Conservation (phyloP, 2,329 filamentous ascomycete species). For the Juglanconis oblonga region DNA sequence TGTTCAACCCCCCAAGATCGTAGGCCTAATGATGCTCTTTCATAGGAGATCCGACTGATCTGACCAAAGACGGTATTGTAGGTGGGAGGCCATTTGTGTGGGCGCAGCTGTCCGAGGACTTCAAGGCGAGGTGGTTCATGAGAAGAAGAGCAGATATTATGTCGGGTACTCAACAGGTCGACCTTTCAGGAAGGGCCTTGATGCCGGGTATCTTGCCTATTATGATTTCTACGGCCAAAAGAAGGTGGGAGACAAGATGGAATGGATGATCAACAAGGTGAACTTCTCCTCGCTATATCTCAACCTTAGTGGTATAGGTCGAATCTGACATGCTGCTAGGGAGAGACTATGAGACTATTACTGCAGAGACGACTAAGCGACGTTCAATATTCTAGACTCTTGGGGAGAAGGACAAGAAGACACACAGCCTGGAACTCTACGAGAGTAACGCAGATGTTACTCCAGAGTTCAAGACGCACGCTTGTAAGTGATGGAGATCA, state of each 20-base stretch:
- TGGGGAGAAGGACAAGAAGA: background rate
- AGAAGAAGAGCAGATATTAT: constrained; percentile 3
- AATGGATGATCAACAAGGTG: constrained; percentile 4
- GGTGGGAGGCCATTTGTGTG: constrained; percentile 3
- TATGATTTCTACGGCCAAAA: background rate
- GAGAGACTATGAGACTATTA: background rate
- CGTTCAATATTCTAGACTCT: background rate
- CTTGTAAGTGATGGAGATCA: background rate
- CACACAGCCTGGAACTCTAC: background rate
- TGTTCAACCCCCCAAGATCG: background rate
- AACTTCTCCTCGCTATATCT: too few species aligned
- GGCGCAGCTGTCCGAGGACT: background rate
- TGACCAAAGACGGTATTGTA: background rate
- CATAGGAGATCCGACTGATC: too few species aligned
- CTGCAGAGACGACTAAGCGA: background rate
- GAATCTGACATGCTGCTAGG: background rate
- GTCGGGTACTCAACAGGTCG: background rate
- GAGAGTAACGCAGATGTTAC: background rate
- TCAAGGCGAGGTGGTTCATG: background rate
- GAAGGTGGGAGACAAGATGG: background rate
- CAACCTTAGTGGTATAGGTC: too few species aligned
- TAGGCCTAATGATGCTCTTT: background rate
- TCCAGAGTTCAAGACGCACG: background rate
- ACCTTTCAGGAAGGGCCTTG: background rate
- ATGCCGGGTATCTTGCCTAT: background rate